A percentile compares a stretch with the other conserved stretches of the same genome.
Conservation (phyloP, 2,329 filamentous ascomycete species). For the Botrytis aclada region DNA sequence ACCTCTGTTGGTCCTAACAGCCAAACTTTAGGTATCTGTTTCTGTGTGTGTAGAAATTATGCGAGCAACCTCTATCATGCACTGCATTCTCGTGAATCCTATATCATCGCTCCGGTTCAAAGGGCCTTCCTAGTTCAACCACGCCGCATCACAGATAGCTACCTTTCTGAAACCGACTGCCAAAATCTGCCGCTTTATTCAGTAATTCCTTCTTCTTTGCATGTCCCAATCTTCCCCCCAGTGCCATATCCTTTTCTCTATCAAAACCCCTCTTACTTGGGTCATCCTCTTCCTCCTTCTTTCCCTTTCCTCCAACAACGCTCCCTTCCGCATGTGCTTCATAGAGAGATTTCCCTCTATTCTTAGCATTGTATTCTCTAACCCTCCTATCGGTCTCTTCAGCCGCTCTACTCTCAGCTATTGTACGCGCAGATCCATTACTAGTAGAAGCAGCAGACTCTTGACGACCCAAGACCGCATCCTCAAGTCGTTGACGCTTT, state of each 20-base stretch:
- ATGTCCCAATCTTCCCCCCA: slow-evolving; percentile 67
- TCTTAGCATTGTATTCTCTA: slow-evolving; percentile 56
- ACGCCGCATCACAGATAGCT: slow-evolving; percentile 50
- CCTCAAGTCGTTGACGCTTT: slow-evolving; percentile 74
- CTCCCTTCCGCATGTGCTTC: slow-evolving; percentile 48
- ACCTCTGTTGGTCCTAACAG: background rate
- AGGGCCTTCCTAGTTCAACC: background rate
- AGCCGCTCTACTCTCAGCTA: slow-evolving; percentile 37
- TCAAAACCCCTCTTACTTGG: slow-evolving; percentile 88
- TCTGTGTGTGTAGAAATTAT: background rate
- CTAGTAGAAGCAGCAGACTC: slow-evolving; percentile 23
- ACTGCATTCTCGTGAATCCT: background rate
- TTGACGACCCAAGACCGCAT: slow-evolving; percentile 74
- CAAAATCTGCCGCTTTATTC: slow-evolving; percentile 76
- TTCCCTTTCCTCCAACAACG: slow-evolving; percentile 27
- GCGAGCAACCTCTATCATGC: background rate
- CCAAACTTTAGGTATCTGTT: background rate
- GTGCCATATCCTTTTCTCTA: slow-evolving; percentile 87
- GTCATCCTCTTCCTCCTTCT: slow-evolving; percentile 68
- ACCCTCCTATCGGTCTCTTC: slow-evolving; percentile 49
- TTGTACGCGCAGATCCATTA: slow-evolving; percentile 21
- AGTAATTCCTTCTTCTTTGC: slow-evolving; percentile 76
- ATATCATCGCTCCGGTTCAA: background rate
- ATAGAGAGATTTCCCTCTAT: slow-evolving; percentile 55
- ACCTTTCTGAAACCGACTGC: slow-evolving; percentile 42